Conservation (phyloP, 1,139 yeast genomes). For the Scheffersomyces illinoinensis region DNA sequence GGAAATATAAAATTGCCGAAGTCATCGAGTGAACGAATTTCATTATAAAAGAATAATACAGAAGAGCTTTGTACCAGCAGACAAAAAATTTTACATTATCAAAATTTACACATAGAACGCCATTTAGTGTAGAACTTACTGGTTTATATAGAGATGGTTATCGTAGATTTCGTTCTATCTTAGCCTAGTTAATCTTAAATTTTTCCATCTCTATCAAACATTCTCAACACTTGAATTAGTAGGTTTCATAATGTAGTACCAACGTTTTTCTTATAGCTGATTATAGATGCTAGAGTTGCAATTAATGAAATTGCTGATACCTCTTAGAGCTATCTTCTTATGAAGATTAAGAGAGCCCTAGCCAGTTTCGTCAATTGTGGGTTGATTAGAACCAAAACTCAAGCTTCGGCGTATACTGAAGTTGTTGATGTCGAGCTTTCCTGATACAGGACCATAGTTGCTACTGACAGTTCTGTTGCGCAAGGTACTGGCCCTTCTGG, state of each 20-base stretch:
- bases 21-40: too few relatives aligned
- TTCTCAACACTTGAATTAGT: neutral
- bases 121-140: neutral
- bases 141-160: neutral
- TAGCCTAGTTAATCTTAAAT: neutral
- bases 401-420: constrained; percentile 17
- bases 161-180: neutral
- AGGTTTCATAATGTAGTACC: neutral
- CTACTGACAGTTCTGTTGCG: constrained; percentile 1
- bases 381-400: constrained; percentile 14
- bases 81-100: too few relatives aligned
- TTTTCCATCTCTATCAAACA: neutral
- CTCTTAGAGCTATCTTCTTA: constrained; percentile 16
- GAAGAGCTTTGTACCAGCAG: neutral
- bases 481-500: neutral
- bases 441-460: constrained; percentile 1
- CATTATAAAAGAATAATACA: neutral
- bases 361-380: neutral
- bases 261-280: neutral
- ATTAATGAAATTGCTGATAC: constrained; percentile 3
- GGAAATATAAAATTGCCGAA: too few relatives aligned
- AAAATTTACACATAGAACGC: neutral
- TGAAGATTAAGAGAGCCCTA: neutral
- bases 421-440: neutral
- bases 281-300: neutral